These are phyloP conservation scores for Cladorrhinum samala DNA, from an alignment of 495 filamentous ascomycete species.

Conservation along the genomic window DNA sequence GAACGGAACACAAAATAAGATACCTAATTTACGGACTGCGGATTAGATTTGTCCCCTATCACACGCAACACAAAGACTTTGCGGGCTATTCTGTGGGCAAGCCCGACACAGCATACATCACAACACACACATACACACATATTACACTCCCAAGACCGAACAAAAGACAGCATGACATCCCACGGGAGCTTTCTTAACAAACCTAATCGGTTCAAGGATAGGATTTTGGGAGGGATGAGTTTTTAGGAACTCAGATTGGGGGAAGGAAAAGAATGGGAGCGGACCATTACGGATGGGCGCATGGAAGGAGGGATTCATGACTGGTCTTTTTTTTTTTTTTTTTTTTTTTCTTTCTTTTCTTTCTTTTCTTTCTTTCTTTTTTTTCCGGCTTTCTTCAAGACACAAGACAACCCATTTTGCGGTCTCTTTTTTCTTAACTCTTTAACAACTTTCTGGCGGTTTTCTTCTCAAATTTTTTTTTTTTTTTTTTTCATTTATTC, in stretches of 20 bases:
- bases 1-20: neutral
- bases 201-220: no score
- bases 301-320: neutral
- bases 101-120: no score
- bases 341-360: no score
- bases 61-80: no score
- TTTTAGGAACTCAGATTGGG: neutral
- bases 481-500: neutral
- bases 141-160: no score
- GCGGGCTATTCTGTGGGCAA: no score
- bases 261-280: neutral
- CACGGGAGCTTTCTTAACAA: no score
- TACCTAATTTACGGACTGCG: neutral
- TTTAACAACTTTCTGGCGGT: conserved; percentile 27
- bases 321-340: neutral
- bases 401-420: conserved; percentile 17
- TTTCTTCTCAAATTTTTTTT: conserved; percentile 12
- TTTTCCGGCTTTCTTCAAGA: no score
- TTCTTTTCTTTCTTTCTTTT: neutral
- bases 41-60: neutral
- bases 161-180: neutral
- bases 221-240: neutral
- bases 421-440: conserved; percentile 12
- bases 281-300: neutral
- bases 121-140: neutral